Percentiles rank a stretch among this genome's conserved stretches.
phyloP scores from a whole-genome alignment of 352 stramenopile species.

The Phytophthora nicotianae region DNA sequence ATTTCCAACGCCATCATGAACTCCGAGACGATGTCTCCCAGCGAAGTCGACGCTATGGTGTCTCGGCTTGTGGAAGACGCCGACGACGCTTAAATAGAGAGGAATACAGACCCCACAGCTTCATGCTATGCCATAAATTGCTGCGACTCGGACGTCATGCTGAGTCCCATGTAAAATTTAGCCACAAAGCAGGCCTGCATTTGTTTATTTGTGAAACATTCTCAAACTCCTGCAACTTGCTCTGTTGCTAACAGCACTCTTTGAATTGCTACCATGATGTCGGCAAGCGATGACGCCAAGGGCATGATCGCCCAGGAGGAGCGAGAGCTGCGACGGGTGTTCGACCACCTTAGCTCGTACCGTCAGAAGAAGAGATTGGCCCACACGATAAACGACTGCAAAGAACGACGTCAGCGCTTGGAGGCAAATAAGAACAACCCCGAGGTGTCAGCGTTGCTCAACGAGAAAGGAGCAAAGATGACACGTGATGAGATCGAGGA shows the following conservation, averaged over 20 bases:
- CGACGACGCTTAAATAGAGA: constrained; percentile 45
- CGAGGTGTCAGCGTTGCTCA: constrained; percentile 75
- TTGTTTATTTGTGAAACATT: constrained; percentile 17
- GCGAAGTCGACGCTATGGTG: constrained; percentile 83
- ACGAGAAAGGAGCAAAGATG: constrained; percentile 84
- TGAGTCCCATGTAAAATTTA: constrained; percentile 24
- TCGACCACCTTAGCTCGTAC: constrained; percentile 93
- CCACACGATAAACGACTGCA: constrained; percentile 45
- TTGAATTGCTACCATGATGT: constrained; percentile 60
- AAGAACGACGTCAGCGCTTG: constrained; percentile 65
- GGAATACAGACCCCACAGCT: constrained; percentile 17
- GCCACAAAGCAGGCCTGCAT: constrained; percentile 8
- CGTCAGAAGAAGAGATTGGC: constrained; percentile 83
- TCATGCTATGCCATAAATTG: constrained; percentile 8
- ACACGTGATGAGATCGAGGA: constrained; percentile 76
- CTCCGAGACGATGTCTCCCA: constrained; percentile 84
- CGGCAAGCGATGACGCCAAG: constrained; percentile 71
- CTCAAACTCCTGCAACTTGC: too few species aligned
- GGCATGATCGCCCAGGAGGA: constrained; percentile 95
- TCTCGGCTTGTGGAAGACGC: constrained; percentile 65
- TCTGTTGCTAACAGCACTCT: not conserved
- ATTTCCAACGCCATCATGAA: constrained; percentile 90
- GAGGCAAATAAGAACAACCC: constrained; percentile 69
- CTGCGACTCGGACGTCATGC: not conserved
- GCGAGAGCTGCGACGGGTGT: constrained; percentile 94